phyloP scores from a whole-genome alignment of 306 rosid genomes.

The Canavalia ensiformis region DNA sequence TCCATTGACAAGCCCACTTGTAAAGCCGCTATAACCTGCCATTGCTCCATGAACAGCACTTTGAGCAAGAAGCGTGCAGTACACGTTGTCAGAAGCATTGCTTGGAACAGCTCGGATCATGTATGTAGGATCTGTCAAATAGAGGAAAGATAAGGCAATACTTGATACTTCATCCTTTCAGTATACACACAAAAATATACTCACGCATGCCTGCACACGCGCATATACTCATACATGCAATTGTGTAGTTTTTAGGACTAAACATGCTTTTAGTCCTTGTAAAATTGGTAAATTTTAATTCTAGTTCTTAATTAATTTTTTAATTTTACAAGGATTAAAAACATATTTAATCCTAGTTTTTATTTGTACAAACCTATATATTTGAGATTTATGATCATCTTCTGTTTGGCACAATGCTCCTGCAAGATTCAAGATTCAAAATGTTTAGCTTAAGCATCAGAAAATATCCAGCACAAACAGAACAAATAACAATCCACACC shows the following conservation, averaged over 20 bases:
- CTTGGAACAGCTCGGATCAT: constrained; percentile 99
- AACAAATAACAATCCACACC: constrained; percentile 56
- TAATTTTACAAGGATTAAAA: too few species aligned
- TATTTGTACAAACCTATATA: constrained; percentile 74
- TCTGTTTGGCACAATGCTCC: constrained; percentile 70
- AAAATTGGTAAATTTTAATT: too few species aligned
- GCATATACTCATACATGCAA: too few species aligned
- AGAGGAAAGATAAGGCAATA: constrained; percentile 14
- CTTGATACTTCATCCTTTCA: constrained; percentile 40
- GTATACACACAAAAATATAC: background rate
- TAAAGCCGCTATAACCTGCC: constrained; percentile 94
- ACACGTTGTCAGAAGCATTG: constrained; percentile 93
- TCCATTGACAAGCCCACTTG: constrained; percentile 90
- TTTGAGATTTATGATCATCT: constrained; percentile 78
- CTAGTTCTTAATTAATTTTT: too few species aligned
- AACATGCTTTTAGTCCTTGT: too few species aligned
- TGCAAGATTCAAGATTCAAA: constrained; percentile 54
- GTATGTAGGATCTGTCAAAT: constrained; percentile 88
- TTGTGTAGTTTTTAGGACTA: too few species aligned
- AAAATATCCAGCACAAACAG: constrained; percentile 8
- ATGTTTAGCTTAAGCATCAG: constrained; percentile 6
- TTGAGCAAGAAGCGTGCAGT: constrained; percentile 94
- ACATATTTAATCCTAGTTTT: background rate
- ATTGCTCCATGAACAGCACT: constrained; percentile 98
- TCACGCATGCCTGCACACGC: background rate